Conservation (phyloP, 2,329 filamentous ascomycete genomes). For the Incumbomyces delicatus region DNA sequence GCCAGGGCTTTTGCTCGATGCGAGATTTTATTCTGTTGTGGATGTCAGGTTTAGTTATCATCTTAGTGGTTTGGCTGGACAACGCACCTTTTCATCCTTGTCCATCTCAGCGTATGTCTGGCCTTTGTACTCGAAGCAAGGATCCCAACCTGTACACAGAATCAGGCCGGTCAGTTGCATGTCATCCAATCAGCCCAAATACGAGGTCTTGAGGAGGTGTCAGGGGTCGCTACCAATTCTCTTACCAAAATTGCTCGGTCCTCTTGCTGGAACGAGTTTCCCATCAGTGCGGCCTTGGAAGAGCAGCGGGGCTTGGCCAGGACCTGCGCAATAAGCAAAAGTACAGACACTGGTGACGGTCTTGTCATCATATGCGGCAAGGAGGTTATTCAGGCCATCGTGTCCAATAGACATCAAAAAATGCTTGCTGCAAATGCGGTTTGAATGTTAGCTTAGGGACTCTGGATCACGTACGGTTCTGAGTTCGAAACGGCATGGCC, state of each 20-base stretch:
- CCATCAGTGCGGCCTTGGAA: conserved; percentile 88
- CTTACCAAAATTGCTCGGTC: conserved; percentile 72
- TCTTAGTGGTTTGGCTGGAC: background rate
- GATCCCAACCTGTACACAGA: conserved; percentile 70
- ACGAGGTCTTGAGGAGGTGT: background rate
- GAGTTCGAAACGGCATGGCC: too few species aligned
- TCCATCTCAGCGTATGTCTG: conserved; percentile 96
- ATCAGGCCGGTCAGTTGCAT: background rate
- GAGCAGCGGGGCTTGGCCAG: conserved; percentile 69
- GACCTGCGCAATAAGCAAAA: conserved; percentile 82
- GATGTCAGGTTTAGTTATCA: too few species aligned
- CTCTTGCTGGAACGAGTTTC: conserved; percentile 75
- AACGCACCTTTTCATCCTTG: conserved; percentile 69
- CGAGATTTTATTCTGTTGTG: conserved; percentile 66
- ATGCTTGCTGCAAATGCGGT: conserved; percentile 62
- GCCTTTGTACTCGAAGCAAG: conserved; percentile 88
- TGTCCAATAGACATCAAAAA: conserved; percentile 79
- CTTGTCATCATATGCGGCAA: conserved; percentile 82
- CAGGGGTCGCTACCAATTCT: conserved; percentile 12
- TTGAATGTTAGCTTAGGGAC: too few species aligned
- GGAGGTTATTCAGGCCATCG: conserved; percentile 76
- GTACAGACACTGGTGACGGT: conserved; percentile 89
- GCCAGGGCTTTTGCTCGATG: conserved; percentile 80
- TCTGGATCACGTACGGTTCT: too few species aligned
- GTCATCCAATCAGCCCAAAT: background rate